Conservation (phyloP, 768 basidiomycete genomes). For the Calocera cornea region DNA sequence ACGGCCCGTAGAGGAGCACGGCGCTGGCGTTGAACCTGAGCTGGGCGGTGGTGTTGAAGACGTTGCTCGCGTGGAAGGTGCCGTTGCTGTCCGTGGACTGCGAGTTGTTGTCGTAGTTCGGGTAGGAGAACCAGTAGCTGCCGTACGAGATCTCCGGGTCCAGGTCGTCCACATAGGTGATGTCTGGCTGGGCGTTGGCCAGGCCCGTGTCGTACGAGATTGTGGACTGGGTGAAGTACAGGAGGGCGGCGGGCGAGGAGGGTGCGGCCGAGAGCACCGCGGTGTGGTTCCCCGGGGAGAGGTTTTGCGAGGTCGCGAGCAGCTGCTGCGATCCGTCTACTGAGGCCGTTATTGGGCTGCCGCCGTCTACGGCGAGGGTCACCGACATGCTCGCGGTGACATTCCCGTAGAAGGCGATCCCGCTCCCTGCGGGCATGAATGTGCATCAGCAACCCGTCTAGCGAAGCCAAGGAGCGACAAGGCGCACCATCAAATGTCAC, state of each 20-base stretch:
- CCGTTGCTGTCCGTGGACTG: neutral
- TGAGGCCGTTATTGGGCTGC: neutral
- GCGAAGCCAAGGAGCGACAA: neutral
- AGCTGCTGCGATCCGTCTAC: neutral
- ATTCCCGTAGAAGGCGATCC: conserved; percentile 3
- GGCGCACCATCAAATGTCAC: neutral
- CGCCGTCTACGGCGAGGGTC: neutral
- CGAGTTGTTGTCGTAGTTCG: neutral
- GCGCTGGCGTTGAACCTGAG: neutral
- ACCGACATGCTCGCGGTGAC: neutral
- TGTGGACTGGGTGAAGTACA: neutral
- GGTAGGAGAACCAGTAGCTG: neutral
- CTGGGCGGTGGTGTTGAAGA: neutral
- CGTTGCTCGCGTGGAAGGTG: neutral
- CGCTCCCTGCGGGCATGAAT: neutral
- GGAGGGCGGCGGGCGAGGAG: conserved; percentile 1
- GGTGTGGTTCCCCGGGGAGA: neutral
- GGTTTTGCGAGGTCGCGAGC: neutral
- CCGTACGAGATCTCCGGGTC: neutral
- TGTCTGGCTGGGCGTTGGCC: neutral
- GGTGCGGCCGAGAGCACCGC: neutral
- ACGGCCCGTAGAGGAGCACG: conserved; percentile 1
- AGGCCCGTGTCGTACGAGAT: neutral
- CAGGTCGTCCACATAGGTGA: conserved; percentile 2
- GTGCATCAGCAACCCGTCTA: neutral